Evolutionary conservation across 176 grass and related monocot genomes (phyloP).

Genomic region (Typha latifolia): DNA sequence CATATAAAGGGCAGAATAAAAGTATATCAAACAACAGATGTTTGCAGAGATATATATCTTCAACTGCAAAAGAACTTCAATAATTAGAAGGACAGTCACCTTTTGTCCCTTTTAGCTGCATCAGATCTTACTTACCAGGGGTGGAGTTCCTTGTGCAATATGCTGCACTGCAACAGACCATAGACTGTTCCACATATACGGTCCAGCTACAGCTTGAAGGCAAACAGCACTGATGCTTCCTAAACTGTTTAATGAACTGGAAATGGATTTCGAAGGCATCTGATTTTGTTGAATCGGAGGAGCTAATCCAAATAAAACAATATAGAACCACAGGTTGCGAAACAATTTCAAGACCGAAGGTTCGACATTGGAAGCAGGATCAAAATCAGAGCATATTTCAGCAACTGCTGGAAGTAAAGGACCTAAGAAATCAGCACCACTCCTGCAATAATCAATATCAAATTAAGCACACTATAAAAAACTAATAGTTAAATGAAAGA

Average conservation of each 20-base stretch:
- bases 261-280: slow-evolving; percentile 56
- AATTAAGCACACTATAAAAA: slow-evolving; percentile 5
- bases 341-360: slow-evolving; percentile 91
- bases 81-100: background rate
- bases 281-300: slow-evolving; percentile 88
- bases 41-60: too few species aligned
- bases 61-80: too few species aligned
- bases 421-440: slow-evolving; percentile 96
- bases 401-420: slow-evolving; percentile 90
- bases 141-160: slow-evolving; percentile 89
- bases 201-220: slow-evolving; percentile 93
- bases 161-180: slow-evolving; percentile 79
- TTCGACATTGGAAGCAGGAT: slow-evolving; percentile 80
- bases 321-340: slow-evolving; percentile 98
- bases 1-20: too few species aligned
- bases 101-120: background rate
- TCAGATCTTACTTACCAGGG: slow-evolving; percentile 53
- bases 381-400: slow-evolving; percentile 99
- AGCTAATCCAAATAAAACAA: slow-evolving; percentile 93
- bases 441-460: slow-evolving; percentile 49
- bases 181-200: slow-evolving; percentile 89
- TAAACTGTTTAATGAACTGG: slow-evolving; percentile 47
- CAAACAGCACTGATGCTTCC: slow-evolving; percentile 52
- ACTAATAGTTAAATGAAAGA: background rate
- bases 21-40: too few species aligned